Conservation (phyloP, 805 yeast genomes). For the Zygosaccharomyces bisporus region DNA sequence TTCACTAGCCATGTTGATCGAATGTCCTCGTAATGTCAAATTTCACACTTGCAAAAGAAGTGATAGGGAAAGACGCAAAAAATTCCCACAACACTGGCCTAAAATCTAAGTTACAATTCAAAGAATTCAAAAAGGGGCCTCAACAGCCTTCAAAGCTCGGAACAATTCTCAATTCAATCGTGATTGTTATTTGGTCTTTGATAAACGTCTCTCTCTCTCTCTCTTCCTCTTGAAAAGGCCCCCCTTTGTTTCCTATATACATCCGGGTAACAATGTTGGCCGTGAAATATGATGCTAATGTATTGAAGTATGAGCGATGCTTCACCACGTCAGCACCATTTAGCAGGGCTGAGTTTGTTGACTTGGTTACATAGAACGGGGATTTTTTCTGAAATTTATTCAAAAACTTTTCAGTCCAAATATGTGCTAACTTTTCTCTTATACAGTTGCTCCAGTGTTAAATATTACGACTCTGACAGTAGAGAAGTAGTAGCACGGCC, state of each 20-base stretch:
- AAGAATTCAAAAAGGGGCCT: conserved; percentile 1
- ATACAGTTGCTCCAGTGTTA: too few species aligned
- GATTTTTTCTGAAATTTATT: too few species aligned
- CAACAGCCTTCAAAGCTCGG: not conserved
- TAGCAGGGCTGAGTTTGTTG: too few species aligned
- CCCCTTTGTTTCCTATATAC: conserved; percentile 2
- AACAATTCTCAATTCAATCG: not conserved
- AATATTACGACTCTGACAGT: too few species aligned
- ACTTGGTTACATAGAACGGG: too few species aligned
- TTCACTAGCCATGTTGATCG: conserved; percentile 12
- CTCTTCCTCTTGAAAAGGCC: not conserved
- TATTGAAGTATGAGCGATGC: too few species aligned
- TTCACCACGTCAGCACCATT: too few species aligned
- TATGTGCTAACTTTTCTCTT: too few species aligned
- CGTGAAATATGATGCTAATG: conserved; percentile 2
- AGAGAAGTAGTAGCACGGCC: too few species aligned
- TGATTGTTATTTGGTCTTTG: not conserved
- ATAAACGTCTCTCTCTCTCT: not conserved
- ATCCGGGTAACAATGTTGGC: not conserved
- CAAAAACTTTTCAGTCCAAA: too few species aligned
- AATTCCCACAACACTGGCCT: not conserved
- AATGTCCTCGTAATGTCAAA: not conserved
- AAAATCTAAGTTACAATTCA: not conserved
- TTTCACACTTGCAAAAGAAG: not conserved
- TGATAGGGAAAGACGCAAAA: not conserved